Percentiles rank a stretch among this genome's conserved stretches.
Evolutionary conservation across 768 basidiomycete species (phyloP).

Genomic region (Pleurotus salmoneostramineus): DNA sequence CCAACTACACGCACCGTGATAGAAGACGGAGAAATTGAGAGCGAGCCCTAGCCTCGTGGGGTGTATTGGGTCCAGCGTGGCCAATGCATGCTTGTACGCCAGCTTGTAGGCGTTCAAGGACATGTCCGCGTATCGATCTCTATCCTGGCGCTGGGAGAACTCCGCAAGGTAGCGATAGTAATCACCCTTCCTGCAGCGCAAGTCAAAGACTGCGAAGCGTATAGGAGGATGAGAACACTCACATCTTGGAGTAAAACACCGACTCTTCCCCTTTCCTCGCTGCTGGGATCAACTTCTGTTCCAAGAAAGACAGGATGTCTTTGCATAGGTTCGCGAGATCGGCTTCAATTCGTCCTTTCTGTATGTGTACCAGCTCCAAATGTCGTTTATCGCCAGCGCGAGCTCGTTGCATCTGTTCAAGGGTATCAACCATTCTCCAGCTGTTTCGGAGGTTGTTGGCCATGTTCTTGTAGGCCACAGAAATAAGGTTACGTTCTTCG

Average conservation of each 20-base stretch:
- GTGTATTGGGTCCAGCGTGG: constrained; percentile 72
- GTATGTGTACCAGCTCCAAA: constrained; percentile 95
- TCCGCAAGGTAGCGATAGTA: constrained; percentile 42
- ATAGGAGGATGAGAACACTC: constrained; percentile 20
- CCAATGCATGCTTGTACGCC: constrained; percentile 79
- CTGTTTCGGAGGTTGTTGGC: constrained; percentile 97
- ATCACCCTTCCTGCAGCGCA: constrained; percentile 18
- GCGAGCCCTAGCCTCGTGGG: constrained; percentile 87
- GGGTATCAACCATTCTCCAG: constrained; percentile 97
- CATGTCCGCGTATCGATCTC: constrained; percentile 64
- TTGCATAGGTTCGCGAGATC: constrained; percentile 98
- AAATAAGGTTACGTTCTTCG: constrained; percentile 92
- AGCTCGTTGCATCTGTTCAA: constrained; percentile 98
- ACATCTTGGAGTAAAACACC: constrained; percentile 99
- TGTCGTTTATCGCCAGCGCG: constrained; percentile 91
- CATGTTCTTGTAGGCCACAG: constrained; percentile 99
- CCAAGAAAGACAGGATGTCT: constrained; percentile 95
- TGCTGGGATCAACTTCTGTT: constrained; percentile 96
- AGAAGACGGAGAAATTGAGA: constrained; percentile 93
- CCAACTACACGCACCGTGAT: constrained; percentile 45
- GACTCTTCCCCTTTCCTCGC: constrained; percentile 96
- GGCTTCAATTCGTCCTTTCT: constrained; percentile 96
- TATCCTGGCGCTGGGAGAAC: constrained; percentile 69
- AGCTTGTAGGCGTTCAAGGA: constrained; percentile 84
- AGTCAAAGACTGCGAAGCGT: not conserved